Evolutionary conservation across 2,329 filamentous ascomycete species (phyloP), one percentile per base, ranked within the genome.

Genomic region (Epichloe sibirici): DNA sequence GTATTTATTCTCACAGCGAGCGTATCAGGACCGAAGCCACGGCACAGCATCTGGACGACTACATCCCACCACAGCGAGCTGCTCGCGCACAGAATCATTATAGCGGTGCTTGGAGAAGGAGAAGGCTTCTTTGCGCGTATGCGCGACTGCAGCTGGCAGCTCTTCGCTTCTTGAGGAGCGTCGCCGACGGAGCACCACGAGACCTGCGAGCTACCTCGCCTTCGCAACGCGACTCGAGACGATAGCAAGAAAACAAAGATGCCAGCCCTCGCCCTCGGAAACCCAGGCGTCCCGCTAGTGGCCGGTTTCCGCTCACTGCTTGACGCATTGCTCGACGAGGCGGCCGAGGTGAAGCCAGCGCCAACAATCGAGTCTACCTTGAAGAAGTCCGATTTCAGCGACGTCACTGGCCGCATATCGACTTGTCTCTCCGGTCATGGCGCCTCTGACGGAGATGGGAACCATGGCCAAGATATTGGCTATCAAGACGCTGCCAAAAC

Each of bases 331-430:
- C 70, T 90, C 42, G 64, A 69, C 39, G 77, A 76, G 63, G 84
- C 84, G 53, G 75, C 75, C 50, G 62, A 71, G 40, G 66, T 77
- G 55, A 89, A 88, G 65, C 71, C 75, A 35, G 73, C 75, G 38
- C 66, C 74, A 21, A 73, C 76, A 21, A 80, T 90, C 58, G 89
- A 95, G 60, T 86, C 87, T 12, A 81, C 84, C 3, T 75, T 96
- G 57, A 82, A 79, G 31, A 86, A 90, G 64, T 72, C 79, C 49
- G 81, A 89, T 63, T 77, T 85, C 55, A 69, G 73, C 31, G 67
- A 76, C 53, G 64, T 81, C 17, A 67, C 74, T 39, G 65, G 63
- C 31, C 71, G 70, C 57, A 64, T 82, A 9, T 65, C 67, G 23
- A 60, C 63, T n/a, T 67, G 66, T 45, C 52, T 67, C 43, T 54